Conservation (phyloP, 2,329 filamentous ascomycete genomes). For the Colletotrichum lentis region DNA sequence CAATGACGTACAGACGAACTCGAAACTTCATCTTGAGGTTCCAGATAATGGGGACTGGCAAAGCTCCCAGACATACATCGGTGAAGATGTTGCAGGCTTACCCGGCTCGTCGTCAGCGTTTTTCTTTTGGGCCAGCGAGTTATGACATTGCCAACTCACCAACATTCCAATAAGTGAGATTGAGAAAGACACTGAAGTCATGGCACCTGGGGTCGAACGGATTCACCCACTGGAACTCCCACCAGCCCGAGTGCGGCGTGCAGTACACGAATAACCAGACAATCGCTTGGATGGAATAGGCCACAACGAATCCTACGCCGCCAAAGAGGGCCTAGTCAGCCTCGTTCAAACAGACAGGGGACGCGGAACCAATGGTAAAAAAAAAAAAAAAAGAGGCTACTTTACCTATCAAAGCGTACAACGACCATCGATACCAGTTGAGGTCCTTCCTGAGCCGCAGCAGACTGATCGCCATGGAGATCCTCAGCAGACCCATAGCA, state of each 20-base stretch:
- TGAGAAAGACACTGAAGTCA: slow-evolving; percentile 39
- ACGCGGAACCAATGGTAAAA: too few species aligned
- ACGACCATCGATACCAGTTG: slow-evolving; percentile 40
- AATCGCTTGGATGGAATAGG: slow-evolving; percentile 40
- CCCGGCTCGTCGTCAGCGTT: not conserved
- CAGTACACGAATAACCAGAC: slow-evolving; percentile 42
- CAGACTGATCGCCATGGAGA: slow-evolving; percentile 40
- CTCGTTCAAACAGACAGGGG: too few species aligned
- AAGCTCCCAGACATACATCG: slow-evolving; percentile 43
- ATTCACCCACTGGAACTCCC: slow-evolving; percentile 43
- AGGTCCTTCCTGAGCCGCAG: slow-evolving; percentile 40
- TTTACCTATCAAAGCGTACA: slow-evolving; percentile 40
- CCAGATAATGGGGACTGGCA: slow-evolving; percentile 47
- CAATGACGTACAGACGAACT: slow-evolving; percentile 43
- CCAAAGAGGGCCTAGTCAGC: too few species aligned
- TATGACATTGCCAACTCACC: slow-evolving; percentile 10
- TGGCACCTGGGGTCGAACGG: slow-evolving; percentile 40
- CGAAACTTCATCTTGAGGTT: slow-evolving; percentile 43
- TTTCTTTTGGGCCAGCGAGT: not conserved
- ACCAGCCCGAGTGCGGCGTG: slow-evolving; percentile 41
- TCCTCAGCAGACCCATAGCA: slow-evolving; percentile 40
- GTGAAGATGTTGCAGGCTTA: slow-evolving; percentile 46
- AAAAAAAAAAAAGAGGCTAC: too few species aligned
- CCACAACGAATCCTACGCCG: slow-evolving; percentile 35
- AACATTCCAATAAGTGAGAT: slow-evolving; percentile 41